Evolutionary conservation across 2,329 filamentous ascomycete genomes (phyloP).

Genomic region (Metarhizium brunneum): DNA sequence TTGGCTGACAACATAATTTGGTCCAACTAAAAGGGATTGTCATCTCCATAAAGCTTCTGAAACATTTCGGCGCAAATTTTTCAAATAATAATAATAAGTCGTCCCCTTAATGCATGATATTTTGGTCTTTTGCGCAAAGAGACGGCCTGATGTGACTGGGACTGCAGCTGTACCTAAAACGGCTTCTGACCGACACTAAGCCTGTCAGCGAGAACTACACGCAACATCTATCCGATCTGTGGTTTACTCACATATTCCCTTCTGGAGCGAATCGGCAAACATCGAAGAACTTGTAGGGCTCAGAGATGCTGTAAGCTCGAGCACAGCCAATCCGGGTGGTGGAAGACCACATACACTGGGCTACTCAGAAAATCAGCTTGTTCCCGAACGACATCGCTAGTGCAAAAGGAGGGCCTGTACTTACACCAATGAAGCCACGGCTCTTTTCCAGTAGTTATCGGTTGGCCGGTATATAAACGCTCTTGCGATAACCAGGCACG

Average conservation of each 20-base stretch:
- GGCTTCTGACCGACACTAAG: constrained; percentile 20
- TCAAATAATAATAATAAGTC: background rate
- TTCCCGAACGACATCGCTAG: background rate
- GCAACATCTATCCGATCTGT: too few relatives aligned
- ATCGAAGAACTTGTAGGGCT: constrained; percentile 22
- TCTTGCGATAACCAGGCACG: constrained; percentile 22
- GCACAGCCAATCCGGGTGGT: constrained; percentile 25
- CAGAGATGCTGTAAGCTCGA: constrained; percentile 19
- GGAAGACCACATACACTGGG: constrained; percentile 26
- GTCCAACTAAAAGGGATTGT: too few relatives aligned
- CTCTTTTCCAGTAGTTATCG: constrained; percentile 22
- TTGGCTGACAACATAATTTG: too few relatives aligned
- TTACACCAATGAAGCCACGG: constrained; percentile 28
- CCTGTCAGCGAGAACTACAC: background rate
- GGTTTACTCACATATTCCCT: constrained; percentile 24
- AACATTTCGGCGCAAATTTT: background rate
- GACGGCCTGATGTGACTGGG: background rate
- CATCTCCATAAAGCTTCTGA: too few relatives aligned
- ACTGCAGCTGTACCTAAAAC: constrained; percentile 2
- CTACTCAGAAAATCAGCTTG: constrained; percentile 11
- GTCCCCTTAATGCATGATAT: background rate
- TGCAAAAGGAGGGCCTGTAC: constrained; percentile 1
- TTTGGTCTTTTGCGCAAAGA: background rate
- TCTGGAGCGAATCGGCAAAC: constrained; percentile 26
- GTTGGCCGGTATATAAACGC: constrained; percentile 18